Conservation (phyloP, 2,329 filamentous ascomycete genomes). For the Cordyceps pruinosa region DNA sequence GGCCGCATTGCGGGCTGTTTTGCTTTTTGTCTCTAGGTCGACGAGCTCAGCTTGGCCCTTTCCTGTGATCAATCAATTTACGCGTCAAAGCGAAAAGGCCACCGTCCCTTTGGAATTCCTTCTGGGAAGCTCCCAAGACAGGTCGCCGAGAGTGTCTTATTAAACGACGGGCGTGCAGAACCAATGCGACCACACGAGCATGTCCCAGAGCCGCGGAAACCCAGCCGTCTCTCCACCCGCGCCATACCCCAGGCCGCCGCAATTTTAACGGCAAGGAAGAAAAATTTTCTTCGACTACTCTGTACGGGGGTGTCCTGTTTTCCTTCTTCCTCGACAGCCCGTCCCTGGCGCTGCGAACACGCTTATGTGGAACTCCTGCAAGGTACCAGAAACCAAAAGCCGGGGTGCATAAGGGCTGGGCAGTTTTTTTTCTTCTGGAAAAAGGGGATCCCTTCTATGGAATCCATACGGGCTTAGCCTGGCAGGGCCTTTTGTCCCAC, state of each 20-base stretch:
- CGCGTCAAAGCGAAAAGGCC: neutral
- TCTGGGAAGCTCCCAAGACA: neutral
- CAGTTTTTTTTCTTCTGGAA: slow-evolving; percentile 6
- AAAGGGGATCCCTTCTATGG: slow-evolving; percentile 11
- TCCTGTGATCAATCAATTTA: neutral
- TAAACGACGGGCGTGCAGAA: neutral
- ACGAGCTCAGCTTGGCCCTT: neutral
- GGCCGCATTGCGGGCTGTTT: neutral
- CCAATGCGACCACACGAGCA: slow-evolving; percentile 3
- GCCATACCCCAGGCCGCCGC: slow-evolving; percentile 6
- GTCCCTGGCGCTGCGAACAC: slow-evolving; percentile 3
- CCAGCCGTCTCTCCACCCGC: slow-evolving; percentile 5
- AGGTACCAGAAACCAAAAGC: slow-evolving; percentile 10
- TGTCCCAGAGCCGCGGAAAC: slow-evolving; percentile 5
- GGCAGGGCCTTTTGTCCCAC: slow-evolving; percentile 1
- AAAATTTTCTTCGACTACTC: slow-evolving; percentile 7
- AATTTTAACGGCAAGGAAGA: slow-evolving; percentile 23
- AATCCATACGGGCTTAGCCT: too few species aligned
- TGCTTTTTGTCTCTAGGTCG: neutral
- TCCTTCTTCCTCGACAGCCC: neutral
- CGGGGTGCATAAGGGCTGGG: slow-evolving; percentile 8
- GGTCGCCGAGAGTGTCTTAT: slow-evolving; percentile 9
- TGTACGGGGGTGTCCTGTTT: neutral
- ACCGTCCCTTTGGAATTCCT: neutral
- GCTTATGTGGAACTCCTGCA: slow-evolving; percentile 9